phyloP scores from a whole-genome alignment of 179 eudicot genomes.

The Silene noctiflora region DNA sequence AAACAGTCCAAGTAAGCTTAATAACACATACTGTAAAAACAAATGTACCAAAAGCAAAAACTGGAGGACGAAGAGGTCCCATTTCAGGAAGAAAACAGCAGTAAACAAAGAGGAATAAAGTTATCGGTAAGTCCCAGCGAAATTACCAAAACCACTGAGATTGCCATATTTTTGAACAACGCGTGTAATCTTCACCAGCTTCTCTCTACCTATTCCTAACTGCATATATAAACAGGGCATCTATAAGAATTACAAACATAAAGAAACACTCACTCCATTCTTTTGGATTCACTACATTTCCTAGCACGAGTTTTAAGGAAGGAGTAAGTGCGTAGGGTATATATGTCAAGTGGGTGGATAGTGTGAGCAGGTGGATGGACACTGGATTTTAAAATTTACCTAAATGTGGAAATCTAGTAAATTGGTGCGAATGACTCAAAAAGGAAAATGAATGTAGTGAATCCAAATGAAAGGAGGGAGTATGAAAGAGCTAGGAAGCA shows the following conservation, averaged over 20 bases:
- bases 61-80: neutral
- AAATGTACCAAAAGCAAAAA: neutral
- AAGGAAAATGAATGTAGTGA: neutral
- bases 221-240: slow-evolving; percentile 32
- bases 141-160: slow-evolving; percentile 80
- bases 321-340: neutral
- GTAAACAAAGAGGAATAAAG: slow-evolving; percentile 6
- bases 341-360: no score
- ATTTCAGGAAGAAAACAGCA: neutral
- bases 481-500: no score
- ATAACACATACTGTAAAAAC: no score
- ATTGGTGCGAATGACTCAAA: neutral
- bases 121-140: neutral
- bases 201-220: slow-evolving; percentile 78
- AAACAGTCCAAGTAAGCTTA: neutral
- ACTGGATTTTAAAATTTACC: neutral
- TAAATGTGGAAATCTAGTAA: neutral
- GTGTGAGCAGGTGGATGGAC: neutral
- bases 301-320: neutral
- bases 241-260: slow-evolving; percentile 8
- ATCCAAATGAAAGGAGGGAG: neutral
- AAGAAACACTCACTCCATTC: neutral
- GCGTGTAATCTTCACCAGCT: slow-evolving; percentile 43
- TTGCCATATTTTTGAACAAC: slow-evolving; percentile 74
- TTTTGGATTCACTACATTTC: neutral